Evolutionary conservation across 164 flowering plant species (phyloP), one percentile per base, ranked within the genome.

Genomic region (Nymphaea thermarum): DNA sequence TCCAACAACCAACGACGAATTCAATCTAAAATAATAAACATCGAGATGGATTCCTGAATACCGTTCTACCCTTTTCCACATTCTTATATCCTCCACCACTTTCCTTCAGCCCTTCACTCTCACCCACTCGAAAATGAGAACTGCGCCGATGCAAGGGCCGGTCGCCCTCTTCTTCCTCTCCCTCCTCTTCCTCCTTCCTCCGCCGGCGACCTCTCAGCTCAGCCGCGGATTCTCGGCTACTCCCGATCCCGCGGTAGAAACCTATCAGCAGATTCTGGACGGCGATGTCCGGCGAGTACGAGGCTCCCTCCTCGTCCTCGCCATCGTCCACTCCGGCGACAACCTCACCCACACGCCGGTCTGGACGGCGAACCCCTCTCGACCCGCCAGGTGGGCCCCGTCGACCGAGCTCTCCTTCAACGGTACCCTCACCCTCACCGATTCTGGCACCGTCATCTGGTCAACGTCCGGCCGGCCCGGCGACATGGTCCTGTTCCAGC

Each of bases 401-500:
- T 43, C 69, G 2, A 84, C 88, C 16, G 66, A 68, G 59, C 74
- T 93, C 68, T 25, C 68, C 74, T 93, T 93, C 80, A 80, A 93
- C 71, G 97, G 96, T 69, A 84, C 91, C 68, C 78, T 91, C 6
- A 86, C 85, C 2, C 53, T 93, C 18, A 78, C 87, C 2, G 90
- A 85, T 61, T 43, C 73, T 0, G 25, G 68, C 43, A 3, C 74
- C 4, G 74, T 81, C 76, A 41, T 81, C 51, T 90, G 96, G 96
- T 85, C 96, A 69, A 86, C 87, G 11, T 15, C 16, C 2, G 80
- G 83, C 1, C 41, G 74, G 7, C 91, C 88, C 1, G 83, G 59
- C 3, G 65, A 43, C 65, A 17, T 47, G 42, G 53, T 68, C 43
- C 42, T 44, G 15, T 16, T 68, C 41, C 36, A 78, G 66, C 73